Evolutionary conservation across 2,329 filamentous ascomycete species (phyloP), one percentile per base, ranked within the genome.

Genomic region (Alternaria brassicicola): DNA sequence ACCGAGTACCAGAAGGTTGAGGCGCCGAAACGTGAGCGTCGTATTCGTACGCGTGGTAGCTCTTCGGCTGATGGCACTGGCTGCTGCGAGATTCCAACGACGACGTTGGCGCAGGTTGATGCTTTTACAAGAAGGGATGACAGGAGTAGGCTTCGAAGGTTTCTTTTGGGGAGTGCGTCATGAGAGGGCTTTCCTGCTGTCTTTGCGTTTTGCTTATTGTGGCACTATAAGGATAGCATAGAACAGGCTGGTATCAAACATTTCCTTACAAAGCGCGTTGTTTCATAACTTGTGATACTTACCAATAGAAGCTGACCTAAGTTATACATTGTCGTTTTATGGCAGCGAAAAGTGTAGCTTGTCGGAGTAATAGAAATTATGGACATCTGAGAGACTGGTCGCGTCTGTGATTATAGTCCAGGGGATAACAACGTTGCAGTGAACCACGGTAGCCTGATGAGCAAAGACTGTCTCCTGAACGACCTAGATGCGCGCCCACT

Each of bases 401-500:
- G 55, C 48, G 9, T 43, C 31, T 3, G 52, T 56, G 23, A 64
- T 55, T 49, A 62, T 53, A 48, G 15, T 26, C 61, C 59, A 64
- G 7, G 61, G 59, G 10, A 49, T 56, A 0, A 48, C 59, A 1
- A 54, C 47, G 38, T 59, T 54, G 15, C 52, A 41, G 25, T 52
- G 62, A 13, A 55, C 38, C 33, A 64, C 51, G 0, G 52, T 64
- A 6, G 52, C 61, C 19, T 62, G 61, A 8, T 31, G 52, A 35
- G 61, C 51, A 17, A 64, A 56, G 21, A 64, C 57, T 5, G 59
- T 57, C 33, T 64, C 62, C 42, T 64, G 62, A 21, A 64, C 41
- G 13, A 64, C 62, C 62, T 59, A 64, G n/a, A 63, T 62, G 2
- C 62, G 52, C 23, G 48, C 55, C 62, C 59, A 62, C 59, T 39